Base-by-base conservation (phyloP, 176 grass and related monocot genomes). In the Cenchrus americanus region DNA sequence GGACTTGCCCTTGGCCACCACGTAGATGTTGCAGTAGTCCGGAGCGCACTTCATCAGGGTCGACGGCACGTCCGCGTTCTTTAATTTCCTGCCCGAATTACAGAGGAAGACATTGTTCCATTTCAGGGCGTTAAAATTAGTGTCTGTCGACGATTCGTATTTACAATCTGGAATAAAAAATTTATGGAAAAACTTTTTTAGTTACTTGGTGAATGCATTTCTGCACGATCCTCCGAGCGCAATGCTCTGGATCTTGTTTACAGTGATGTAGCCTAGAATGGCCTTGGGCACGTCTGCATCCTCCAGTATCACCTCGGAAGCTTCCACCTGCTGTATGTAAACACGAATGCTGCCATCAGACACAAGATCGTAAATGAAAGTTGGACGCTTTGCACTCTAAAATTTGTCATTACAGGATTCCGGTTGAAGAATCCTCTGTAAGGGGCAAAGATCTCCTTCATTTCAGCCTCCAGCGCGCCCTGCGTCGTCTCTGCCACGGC, bases 11-110 rank as follows among this genome's bases (percentile, higher is more conserved):
- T 92, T 95, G 19, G 86, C 86, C 19, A 98, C 71, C 2, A 94
- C 87, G 83, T 92, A 95, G 75, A 98, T 90, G 63, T 90, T 87
- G 78, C 96, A 98, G 81, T 90, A 98, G 75, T 98, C 96, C 13
- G 89, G 89, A 21, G 87, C 83, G 12, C 63, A 68, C 76, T 95
- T 94, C 62, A 87, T 88, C 67, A 98, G 40, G 48, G 42, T 88
- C 14, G 93, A 90, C 40, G 93, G 87, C 85, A 98, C 91, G 82
- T 95, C 96, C 54, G 89, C 51, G 79, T 92, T 93, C 86, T 88
- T 89, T 79, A 93, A 95, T 69, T 95, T 98, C 93, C 94, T 91
- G 91, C 22, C 34, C 34, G 34, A 34, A 34, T 34, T 34, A 34
- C 32, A 34, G 32, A 34, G 32, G n/a, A 34, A 34, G 32, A 37